Evolutionary conservation across 352 stramenopile genomes (phyloP).

Genomic region (Phytopythium aichiense): DNA sequence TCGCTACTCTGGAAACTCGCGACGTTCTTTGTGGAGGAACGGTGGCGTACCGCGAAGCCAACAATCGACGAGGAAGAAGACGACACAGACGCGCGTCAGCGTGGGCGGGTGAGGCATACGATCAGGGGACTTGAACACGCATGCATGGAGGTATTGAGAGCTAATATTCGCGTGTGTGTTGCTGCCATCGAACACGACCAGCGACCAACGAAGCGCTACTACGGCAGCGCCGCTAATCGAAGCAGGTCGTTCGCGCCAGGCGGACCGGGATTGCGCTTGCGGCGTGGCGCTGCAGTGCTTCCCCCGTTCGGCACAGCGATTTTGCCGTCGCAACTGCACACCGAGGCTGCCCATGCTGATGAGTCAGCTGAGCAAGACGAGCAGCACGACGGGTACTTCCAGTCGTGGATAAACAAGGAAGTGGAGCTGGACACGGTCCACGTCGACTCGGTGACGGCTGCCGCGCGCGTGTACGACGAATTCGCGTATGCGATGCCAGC

Average conservation of each 20-base stretch:
- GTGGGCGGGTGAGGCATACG: constrained; percentile 13
- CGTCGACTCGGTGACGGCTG: constrained; percentile 6
- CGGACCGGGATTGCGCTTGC: constrained; percentile 15
- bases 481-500: constrained; percentile 5
- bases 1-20: constrained; percentile 51
- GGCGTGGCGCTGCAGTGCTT: constrained; percentile 30
- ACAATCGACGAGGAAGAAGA: constrained; percentile 30
- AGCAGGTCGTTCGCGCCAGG: constrained; percentile 2
- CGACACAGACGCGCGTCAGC: constrained; percentile 19
- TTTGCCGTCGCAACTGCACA: constrained; percentile 8
- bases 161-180: background rate
- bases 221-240: background rate
- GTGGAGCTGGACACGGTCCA: constrained; percentile 4
- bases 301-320: constrained; percentile 28
- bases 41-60: constrained; percentile 16
- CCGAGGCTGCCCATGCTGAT: background rate
- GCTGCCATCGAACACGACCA: background rate
- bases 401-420: constrained; percentile 16
- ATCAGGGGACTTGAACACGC: background rate
- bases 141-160: background rate
- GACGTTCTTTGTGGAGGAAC: constrained; percentile 40
- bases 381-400: constrained; percentile 12
- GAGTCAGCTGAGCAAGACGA: constrained; percentile 1
- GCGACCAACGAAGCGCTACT: constrained; percentile 5
- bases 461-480: constrained; percentile 10